Conservation (phyloP, 306 rosid species). For the Dryas drummondii region DNA sequence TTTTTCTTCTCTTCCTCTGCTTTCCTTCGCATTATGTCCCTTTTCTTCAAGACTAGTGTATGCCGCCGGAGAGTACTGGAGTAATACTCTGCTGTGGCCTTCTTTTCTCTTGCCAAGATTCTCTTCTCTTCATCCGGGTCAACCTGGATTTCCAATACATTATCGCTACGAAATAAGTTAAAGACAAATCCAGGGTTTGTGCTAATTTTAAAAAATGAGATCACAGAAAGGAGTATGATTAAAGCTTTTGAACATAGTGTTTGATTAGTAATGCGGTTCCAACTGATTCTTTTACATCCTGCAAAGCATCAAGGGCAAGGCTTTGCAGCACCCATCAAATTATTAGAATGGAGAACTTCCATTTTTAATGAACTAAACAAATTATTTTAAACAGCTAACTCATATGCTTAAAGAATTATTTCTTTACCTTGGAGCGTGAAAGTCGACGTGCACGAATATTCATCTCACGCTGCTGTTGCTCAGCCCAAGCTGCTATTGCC, state of each 20-base stretch:
- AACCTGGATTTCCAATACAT: slow-evolving; percentile 48
- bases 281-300: neutral
- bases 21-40: slow-evolving; percentile 78
- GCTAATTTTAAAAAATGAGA: neutral
- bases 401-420: neutral
- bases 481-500: slow-evolving; percentile 99
- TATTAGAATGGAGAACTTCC: neutral
- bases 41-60: slow-evolving; percentile 69
- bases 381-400: neutral
- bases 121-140: slow-evolving; percentile 84
- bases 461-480: slow-evolving; percentile 89
- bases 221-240: neutral
- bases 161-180: slow-evolving; percentile 11
- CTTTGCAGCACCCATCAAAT: neutral
- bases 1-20: slow-evolving; percentile 76
- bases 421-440: slow-evolving; percentile 83
- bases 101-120: slow-evolving; percentile 81
- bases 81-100: slow-evolving; percentile 70
- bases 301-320: neutral
- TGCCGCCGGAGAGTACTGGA: slow-evolving; percentile 81
- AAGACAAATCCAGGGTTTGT: neutral
- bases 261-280: neutral
- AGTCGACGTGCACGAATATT: slow-evolving; percentile 82
- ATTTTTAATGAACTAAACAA: neutral
- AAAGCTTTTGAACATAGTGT: neutral